Conservation (phyloP, 148 eudicot species). For the Camellia japonica region DNA sequence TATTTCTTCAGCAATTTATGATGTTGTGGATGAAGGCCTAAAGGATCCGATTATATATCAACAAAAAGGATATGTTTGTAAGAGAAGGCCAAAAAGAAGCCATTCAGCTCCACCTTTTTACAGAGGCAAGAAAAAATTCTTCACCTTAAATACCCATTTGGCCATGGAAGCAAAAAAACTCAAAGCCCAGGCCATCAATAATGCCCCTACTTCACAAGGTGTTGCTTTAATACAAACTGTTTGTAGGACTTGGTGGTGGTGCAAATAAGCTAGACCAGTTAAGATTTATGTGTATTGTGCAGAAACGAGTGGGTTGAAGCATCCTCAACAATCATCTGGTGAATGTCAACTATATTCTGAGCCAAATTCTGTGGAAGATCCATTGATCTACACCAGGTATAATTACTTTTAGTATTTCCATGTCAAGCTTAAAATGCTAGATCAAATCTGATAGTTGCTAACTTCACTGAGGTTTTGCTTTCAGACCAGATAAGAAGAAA, state of each 20-base stretch:
- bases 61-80: constrained; percentile 17
- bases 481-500: constrained; percentile 46
- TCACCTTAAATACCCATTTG: constrained; percentile 31
- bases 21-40: constrained; percentile 21
- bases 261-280: constrained; percentile 1
- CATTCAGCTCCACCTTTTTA: constrained; percentile 84
- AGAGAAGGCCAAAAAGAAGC: constrained; percentile 56
- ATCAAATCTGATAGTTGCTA: constrained; percentile 12
- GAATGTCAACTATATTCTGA: constrained; percentile 22
- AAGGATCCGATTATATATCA: constrained; percentile 19
- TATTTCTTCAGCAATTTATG: constrained; percentile 23
- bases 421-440: constrained; percentile 8
- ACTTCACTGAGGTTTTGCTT: constrained; percentile 17
- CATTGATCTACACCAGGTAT: constrained; percentile 43
- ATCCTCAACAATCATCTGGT: constrained; percentile 25
- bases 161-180: constrained; percentile 26
- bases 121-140: constrained; percentile 51
- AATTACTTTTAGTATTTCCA: not conserved
- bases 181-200: constrained; percentile 14
- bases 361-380: constrained; percentile 28
- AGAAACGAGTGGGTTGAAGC: constrained; percentile 40
- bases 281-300: constrained; percentile 19
- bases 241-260: constrained; percentile 1
- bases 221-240: not conserved
- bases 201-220: constrained; percentile 28